phyloP scores from a whole-genome alignment of 2,329 filamentous ascomycete genomes.

The Pseudocercospora pini-densiflorae region DNA sequence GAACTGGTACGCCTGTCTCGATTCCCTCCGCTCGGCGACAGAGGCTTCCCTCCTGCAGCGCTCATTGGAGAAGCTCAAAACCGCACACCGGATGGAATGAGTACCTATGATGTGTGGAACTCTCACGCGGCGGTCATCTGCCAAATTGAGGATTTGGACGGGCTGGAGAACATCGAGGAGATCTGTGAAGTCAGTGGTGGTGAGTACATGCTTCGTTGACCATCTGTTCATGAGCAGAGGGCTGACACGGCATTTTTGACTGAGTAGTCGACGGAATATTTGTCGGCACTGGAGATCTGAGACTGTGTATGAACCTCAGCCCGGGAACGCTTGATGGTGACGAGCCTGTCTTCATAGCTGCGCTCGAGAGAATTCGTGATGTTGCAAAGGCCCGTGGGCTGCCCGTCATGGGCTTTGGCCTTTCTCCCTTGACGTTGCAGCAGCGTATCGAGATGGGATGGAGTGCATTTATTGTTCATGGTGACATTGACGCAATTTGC shows the following conservation, averaged over 20 bases:
- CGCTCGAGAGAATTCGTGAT: conserved; percentile 10
- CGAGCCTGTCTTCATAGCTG: conserved; percentile 11
- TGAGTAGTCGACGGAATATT: conserved; percentile 13
- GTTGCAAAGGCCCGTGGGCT: conserved; percentile 1
- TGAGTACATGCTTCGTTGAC: not conserved
- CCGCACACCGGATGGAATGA: not conserved
- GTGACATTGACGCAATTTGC: conserved; percentile 9
- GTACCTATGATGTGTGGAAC: conserved; percentile 16
- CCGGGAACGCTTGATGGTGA: conserved; percentile 14
- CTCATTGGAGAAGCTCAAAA: conserved; percentile 6
- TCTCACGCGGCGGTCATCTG: conserved; percentile 9
- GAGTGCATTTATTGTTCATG: conserved; percentile 14
- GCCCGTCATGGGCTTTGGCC: conserved; percentile 12
- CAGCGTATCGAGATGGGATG: conserved; percentile 11
- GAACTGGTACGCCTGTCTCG: not conserved
- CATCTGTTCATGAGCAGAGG: not conserved
- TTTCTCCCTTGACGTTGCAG: not conserved
- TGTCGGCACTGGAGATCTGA: conserved; percentile 13
- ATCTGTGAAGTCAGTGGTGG: conserved; percentile 8
- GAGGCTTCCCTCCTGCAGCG: conserved; percentile 12
- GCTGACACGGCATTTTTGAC: not conserved
- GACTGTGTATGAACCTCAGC: conserved; percentile 3
- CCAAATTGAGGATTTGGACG: conserved; percentile 16
- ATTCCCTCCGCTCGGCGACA: conserved; percentile 11
- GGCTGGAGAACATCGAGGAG: conserved; percentile 16